These are phyloP conservation scores for Conidiobolus incongruus DNA, from an alignment of 371 early-diverging fungal species.

Conservation along the genomic window DNA sequence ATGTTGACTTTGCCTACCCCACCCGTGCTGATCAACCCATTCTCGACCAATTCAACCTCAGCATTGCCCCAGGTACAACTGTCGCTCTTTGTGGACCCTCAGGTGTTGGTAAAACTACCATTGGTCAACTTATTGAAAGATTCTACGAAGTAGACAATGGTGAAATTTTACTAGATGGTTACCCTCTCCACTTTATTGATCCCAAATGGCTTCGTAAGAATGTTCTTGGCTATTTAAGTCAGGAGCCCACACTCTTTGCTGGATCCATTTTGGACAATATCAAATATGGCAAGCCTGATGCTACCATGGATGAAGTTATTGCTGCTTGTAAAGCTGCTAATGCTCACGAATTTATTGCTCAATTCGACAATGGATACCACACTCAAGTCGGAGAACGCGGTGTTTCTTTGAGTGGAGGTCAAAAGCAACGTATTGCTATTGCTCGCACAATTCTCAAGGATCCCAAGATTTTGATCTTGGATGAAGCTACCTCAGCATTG, in stretches of 20 bases:
- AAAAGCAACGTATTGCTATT: conserved; percentile 48
- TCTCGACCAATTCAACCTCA: conserved; percentile 31
- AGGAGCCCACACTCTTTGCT: conserved; percentile 68
- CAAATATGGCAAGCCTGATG: conserved; percentile 26
- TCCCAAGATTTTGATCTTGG: conserved; percentile 54
- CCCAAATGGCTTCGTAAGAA: conserved; percentile 29
- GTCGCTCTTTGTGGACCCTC: conserved; percentile 42
- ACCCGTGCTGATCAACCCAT: conserved; percentile 30
- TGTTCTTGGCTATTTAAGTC: conserved; percentile 45
- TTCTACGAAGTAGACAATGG: conserved; percentile 39
- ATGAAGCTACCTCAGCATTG: conserved; percentile 82
- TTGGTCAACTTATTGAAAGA: conserved; percentile 35
- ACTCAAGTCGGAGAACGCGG: conserved; percentile 51
- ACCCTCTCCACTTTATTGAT: conserved; percentile 21
- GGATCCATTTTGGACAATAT: conserved; percentile 64
- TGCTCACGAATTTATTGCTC: conserved; percentile 29
- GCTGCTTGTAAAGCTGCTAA: conserved; percentile 35
- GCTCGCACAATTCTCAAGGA: conserved; percentile 37
- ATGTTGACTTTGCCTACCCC: conserved; percentile 45
- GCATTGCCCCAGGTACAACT: conserved; percentile 31
- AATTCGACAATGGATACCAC: conserved; percentile 34
- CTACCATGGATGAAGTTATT: conserved; percentile 17
- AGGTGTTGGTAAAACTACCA: conserved; percentile 37
- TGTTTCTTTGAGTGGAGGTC: conserved; percentile 51
- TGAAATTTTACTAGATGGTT: conserved; percentile 28